Evolutionary conservation across 2,329 filamentous ascomycete genomes (phyloP), one percentile per base, ranked within the genome.

Genomic region (Beauveria sp.): DNA sequence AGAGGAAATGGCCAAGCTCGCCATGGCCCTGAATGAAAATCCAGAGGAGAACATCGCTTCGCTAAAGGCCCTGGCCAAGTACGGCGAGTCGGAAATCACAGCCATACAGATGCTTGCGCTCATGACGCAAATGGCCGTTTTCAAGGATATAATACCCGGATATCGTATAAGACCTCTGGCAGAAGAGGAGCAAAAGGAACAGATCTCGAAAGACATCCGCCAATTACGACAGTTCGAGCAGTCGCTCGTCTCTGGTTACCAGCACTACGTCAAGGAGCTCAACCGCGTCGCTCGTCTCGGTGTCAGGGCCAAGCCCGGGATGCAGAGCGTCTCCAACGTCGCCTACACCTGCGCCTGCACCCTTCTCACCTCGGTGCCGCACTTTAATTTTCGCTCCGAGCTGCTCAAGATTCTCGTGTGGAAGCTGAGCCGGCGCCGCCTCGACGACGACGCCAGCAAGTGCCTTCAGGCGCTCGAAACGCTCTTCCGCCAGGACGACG

Each of bases 321-420:
- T 75, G 0, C 77, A 78, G 60, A 80, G 75, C 60, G 72, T 97
- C 26, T 84, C 86, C 7, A 88, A 81, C 58, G 82, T 96, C 28
- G 93, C 95, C 3, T 87, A 96, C 62, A 88, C 86, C 49, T 99
- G 95, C 71, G 88, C 89, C 2, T 96, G 92, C 74, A 89, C 84
- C 34, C 81, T 99, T 18, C 76, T 98, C 46, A 85, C 84, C 22
- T 81, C 88, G 1, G 92, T 97, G 1, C 91, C 95, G 3, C 96
- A 99, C 77, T 99, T 99, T 84, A 99, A 99, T 79, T 97, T 96
- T 74, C 88, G 95, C 46, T 83, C 81, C 54, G 93, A 99, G 58
- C 79, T 99, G 58, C 77, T 99, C 64, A 91, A 90, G 74, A 93
- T 98, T 62, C 72, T 99, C 16, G 87, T 96, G 24, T 86, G 86